These are phyloP conservation scores for Fusarium torulosum DNA, from an alignment of 2,329 filamentous ascomycete genomes.

Conservation along the genomic window DNA sequence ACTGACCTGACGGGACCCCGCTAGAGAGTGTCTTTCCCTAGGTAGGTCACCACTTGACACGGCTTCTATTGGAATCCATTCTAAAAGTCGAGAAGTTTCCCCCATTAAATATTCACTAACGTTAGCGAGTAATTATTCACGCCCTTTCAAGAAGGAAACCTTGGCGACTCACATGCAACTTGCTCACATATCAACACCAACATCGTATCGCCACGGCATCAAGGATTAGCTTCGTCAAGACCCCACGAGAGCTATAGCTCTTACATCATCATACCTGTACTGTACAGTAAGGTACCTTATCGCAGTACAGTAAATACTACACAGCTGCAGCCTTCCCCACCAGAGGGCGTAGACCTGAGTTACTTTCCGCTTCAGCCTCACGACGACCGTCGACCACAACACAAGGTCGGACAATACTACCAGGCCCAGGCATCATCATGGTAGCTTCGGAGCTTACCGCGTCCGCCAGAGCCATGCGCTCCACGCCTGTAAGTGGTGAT, in stretches of 20 bases:
- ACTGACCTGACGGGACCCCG: slow-evolving; percentile 35
- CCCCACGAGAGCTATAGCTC: slow-evolving; percentile 21
- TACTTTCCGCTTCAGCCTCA: slow-evolving; percentile 18
- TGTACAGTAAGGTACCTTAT: slow-evolving; percentile 11
- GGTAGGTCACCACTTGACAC: slow-evolving; percentile 25
- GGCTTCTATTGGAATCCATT: slow-evolving; percentile 33
- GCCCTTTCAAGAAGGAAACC: slow-evolving; percentile 6
- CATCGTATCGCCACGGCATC: slow-evolving; percentile 5
- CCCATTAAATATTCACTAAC: slow-evolving; percentile 11
- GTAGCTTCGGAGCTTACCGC: slow-evolving; percentile 56
- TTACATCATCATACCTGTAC: slow-evolving; percentile 24
- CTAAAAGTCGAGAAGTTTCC: slow-evolving; percentile 39
- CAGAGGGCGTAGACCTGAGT: slow-evolving; percentile 14
- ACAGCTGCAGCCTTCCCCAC: slow-evolving; percentile 23
- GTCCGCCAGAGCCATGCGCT: slow-evolving; percentile 52
- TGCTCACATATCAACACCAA: background rate
- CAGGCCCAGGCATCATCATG: slow-evolving; percentile 45
- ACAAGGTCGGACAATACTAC: background rate
- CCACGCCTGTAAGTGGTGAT: slow-evolving; percentile 43
- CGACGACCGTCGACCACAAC: slow-evolving; percentile 14
- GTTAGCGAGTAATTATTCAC: slow-evolving; percentile 29
- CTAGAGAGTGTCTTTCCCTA: slow-evolving; percentile 11
- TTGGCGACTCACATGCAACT: slow-evolving; percentile 15
- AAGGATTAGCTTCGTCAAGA: slow-evolving; percentile 5
- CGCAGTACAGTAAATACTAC: slow-evolving; percentile 15